A percentile compares a stretch with the other conserved stretches of the same genome.
Conservation (phyloP, 176 grass and related monocot genomes). For the Oryza officinalis region DNA sequence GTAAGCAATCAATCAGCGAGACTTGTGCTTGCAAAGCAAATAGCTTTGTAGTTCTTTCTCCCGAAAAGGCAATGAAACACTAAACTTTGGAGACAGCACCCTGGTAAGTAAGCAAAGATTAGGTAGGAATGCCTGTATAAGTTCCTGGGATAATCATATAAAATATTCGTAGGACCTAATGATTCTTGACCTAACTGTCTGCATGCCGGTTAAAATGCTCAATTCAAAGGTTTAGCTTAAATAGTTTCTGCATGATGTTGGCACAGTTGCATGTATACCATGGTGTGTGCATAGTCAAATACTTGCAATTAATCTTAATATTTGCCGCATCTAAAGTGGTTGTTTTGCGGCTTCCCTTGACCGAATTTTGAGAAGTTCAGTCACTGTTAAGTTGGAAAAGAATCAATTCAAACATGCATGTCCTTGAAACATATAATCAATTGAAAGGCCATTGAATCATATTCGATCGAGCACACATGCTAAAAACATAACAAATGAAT, state of each 20-base stretch:
- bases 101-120: slow-evolving; percentile 73
- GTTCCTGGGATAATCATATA: slow-evolving; percentile 39
- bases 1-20: slow-evolving; percentile 42
- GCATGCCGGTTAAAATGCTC: slow-evolving; percentile 30
- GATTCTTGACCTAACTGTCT: slow-evolving; percentile 58
- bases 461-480: neutral
- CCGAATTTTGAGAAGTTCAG: neutral
- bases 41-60: slow-evolving; percentile 42
- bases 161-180: slow-evolving; percentile 52
- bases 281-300: slow-evolving; percentile 34
- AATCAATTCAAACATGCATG: neutral
- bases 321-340: slow-evolving; percentile 32
- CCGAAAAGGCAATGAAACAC: slow-evolving; percentile 47
- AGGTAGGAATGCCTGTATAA: slow-evolving; percentile 53
- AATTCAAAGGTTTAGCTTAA: slow-evolving; percentile 44
- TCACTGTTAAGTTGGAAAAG: slow-evolving; percentile 21
- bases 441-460: neutral
- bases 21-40: slow-evolving; percentile 40
- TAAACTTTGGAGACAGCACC: slow-evolving; percentile 82
- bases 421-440: slow-evolving; percentile 16
- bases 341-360: slow-evolving; percentile 45
- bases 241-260: slow-evolving; percentile 41
- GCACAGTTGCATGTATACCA: slow-evolving; percentile 34
- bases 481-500: neutral
- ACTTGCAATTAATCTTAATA: slow-evolving; percentile 41